Base-by-base conservation (phyloP, 352 stramenopile genomes). In the Phytophthora meadii region DNA sequence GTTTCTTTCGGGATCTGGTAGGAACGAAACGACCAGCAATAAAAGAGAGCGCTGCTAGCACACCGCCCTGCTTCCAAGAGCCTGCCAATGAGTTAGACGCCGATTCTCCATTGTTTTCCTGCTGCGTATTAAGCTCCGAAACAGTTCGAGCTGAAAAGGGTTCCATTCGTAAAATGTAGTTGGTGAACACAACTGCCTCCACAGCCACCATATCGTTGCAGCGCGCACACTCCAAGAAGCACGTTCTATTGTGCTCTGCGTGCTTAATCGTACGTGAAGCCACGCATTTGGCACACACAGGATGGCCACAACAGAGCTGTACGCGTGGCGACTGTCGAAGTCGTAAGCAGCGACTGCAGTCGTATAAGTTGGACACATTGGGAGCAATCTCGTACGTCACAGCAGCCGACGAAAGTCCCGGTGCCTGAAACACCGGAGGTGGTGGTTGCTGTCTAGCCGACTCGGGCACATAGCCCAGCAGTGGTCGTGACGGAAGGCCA, bases 241-340 rank as follows among this genome's bases (percentile, higher is more conserved):
- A 89, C 25, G 74, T 71, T 15, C 59, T 37, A 6, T 72, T 67
- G 49, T 70, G 54, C 30, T 87, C 80, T 8, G 77, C 68, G 54
- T 86, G 74, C 19, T 66, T 67, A 47, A 89, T 71, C 2, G 74
- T 60, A 19, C 65, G 58, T 12, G 80, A 87, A 12, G 82, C 70
- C 45, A 88, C 64, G 53, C 85, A 93, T 22, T 70, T 65, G 3
- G 78, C 64, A 56, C 85, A 93, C 28, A 93, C 60, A 2, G 73
- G 65, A 22, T 93, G 85, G 9, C 82, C 76, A 53, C 85, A 93
- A 47, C 76, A 82, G 15, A 93, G 67, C 24, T 91, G 85, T 1
- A 93, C 78, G 30, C 79, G 77, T 8, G 82, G 74, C 10, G 75
- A 77, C 54, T 86, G 75, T 3, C 82, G 80, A 48, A 88, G 66